Percentiles rank a stretch among this genome's conserved stretches.
phyloP scores from a whole-genome alignment of 1,139 yeast species.

The Debaryomyces subglobosus region DNA sequence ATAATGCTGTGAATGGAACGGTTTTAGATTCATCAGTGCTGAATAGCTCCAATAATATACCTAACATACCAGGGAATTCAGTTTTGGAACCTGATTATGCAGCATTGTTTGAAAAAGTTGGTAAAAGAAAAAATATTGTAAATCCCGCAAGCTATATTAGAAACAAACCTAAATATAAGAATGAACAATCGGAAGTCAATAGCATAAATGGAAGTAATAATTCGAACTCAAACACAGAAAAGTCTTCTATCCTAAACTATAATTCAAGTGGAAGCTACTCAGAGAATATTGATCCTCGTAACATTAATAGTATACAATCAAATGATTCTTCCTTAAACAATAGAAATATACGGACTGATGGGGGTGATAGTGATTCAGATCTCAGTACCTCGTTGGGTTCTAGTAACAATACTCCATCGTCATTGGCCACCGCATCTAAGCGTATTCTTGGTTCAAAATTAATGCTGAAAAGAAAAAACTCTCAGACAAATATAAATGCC shows the following conservation, averaged over 20 bases:
- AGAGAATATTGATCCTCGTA: neutral
- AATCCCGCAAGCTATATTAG: conserved; percentile 27
- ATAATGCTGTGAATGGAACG: conserved; percentile 21
- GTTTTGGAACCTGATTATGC: conserved; percentile 46
- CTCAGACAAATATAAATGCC: conserved; percentile 6
- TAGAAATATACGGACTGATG: neutral
- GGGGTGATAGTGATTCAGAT: neutral
- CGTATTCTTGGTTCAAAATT: conserved; percentile 44
- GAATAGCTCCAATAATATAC: conserved; percentile 16
- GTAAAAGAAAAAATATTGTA: conserved; percentile 42
- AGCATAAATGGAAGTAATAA: conserved; percentile 11
- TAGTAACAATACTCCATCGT: conserved; percentile 14
- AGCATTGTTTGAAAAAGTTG: conserved; percentile 49
- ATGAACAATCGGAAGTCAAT: conserved; percentile 12
- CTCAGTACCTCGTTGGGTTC: neutral
- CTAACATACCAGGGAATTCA: neutral
- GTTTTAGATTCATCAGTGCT: conserved; percentile 15
- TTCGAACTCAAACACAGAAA: conserved; percentile 18
- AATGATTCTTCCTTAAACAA: conserved; percentile 1
- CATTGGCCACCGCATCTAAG: conserved; percentile 42
- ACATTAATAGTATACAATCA: neutral
- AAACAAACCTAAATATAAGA: conserved; percentile 22
- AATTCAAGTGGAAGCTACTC: conserved; percentile 4
- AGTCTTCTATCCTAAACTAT: conserved; percentile 17
- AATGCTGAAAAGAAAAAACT: conserved; percentile 28